Evolutionary conservation across 2,329 filamentous ascomycete species (phyloP), one percentile per base, ranked within the genome.

Genomic region (Karstenula rhodostoma): DNA sequence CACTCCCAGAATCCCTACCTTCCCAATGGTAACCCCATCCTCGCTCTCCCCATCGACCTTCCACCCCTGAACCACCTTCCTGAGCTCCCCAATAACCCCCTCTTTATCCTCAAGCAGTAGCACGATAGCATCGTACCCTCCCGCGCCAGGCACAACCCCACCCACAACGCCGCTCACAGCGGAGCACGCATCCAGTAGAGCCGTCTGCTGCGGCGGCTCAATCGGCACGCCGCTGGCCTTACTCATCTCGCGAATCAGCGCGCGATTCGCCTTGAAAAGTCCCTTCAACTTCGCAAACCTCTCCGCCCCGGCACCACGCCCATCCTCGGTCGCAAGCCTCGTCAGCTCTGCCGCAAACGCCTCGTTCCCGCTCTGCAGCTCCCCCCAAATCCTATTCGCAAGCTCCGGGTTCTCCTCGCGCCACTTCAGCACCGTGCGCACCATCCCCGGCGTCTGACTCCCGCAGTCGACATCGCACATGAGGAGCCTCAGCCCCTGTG

Each of bases 401-500:
- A 84, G 86, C 2, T 84, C 83, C 0, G 83, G 80, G 22, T 92
- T 87, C 50, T 85, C 79, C 52, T 86, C 86, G 54, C 91, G 84
- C 95, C 95, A 99, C 33, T 86, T 85, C 3, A 98, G 84, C 15
- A 99, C 92, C 74, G 92, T 87, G 81, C 94, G 96, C 40, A 97
- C 95, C 95, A 99, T 98, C 15, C 93, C 87, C 0, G 96, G 94
- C 8, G 94, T 98, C 81, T 96, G 87, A 51, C 90, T 94, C 33
- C 95, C 95, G 74, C 94, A 97, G 75, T 96, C 92, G 7, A 99
- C 95, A 74, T 99, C 95, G 73, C 93, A 97, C 90, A 99, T 95
- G 61, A 96, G 87, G 67, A 98, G 83, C 25, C 90, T 86, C 67
- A 96, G 81, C 0, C 92, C 92, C 0, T 77, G 71, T 0, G 94